Evolutionary conservation across 176 grass and related monocot species (phyloP), one percentile per base, ranked within the genome.

Genomic region (Poa pratensis): DNA sequence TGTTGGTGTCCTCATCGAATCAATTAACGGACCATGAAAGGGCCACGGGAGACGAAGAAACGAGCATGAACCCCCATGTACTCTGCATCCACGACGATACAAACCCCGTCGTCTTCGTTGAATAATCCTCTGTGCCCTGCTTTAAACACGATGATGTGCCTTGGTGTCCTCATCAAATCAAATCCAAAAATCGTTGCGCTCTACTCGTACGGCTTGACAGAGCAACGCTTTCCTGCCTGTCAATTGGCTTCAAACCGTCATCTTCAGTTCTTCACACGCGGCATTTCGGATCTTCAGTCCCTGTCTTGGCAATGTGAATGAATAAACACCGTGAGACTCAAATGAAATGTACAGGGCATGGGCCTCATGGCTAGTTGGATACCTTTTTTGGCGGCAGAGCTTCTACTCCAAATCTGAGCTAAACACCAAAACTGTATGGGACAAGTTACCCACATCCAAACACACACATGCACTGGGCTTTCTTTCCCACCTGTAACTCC

Each of bases 101-200:
- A 26, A 4, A 7, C 27, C 13, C 24, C 0, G 20, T 22, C 18
- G 10, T 71, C 69, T 48, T 26, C 39, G 40, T 48, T 22, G 11
- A 48, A 26, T 72, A 72, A 72, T 46, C n/a, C 35, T 64, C 23
- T n/a, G n/a, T 19, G 5, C 20, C 26, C 45, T 58, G 48, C 8
- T 46, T 60, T 77, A 34, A 77, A 51, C 35, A 35, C 0, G 66
- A 28, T 59, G 20, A 9, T 0, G 9, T 22, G 13, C 15, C 30
- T 40, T 62, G 52, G 17, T 49, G 71, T 39, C 28, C 19, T 70
- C 40, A 53, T 81, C 62, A 35, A 22, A 9, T 45, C 42, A 0
- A 86, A 77, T 71, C 78, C 43, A 86, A 62, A 54, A 78, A 67
- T 66, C 20, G 45, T 66, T 30, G n/a, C n/a, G 17, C 9, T 42